Evolutionary conservation across 2,329 filamentous ascomycete genomes (phyloP), one percentile per base, ranked within the genome.

Genomic region (Ophiostoma triangulosporum): DNA sequence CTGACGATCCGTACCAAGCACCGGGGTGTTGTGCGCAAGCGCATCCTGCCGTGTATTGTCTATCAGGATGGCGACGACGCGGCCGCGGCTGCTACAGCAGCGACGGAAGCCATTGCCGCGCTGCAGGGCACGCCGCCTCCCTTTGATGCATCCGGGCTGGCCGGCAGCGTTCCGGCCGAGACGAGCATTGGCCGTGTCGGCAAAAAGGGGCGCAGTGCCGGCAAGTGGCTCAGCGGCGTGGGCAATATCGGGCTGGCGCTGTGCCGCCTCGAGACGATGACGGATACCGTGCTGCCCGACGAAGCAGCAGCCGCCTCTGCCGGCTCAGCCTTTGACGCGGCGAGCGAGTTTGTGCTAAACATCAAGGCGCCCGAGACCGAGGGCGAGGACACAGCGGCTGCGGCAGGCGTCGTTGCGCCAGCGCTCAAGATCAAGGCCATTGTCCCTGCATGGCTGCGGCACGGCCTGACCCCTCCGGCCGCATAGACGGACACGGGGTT

Each of bases 1-100:
- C 76, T 98, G 58, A 97, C 93, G 1, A 95, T 97, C 59, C 84
- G 93, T 40, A 98, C 93, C 1, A 85, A 90, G 65, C 93, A 98
- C 68, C 90, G 86, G 12, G 93, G 93, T 22, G 88, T 98, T 15
- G 88, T 98, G 38, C 77, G 93, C 57, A 95, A 96, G 74, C 78
- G 93, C 50, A 80, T 97, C 50, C 67, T 98, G 51, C 93, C 93
- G 0, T 82, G 91, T 32, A 70, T 84, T 59, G 63, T 96, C 15
- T 93, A 91, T 65, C 70, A 70, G 6, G 66, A 65, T 6, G 69
- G 70, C 33, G 66, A 69, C 26, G 62, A 15, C 3, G 48, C 14
- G n/a, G 9, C 46, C 63, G 3, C 24, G 5, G 29, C 49, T n/a
- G n/a, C n/a, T n/a, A n/a, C n/a, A 68, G 3, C 67, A 72, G 2